A percentile compares a stretch with the other conserved stretches of the same genome.
These are phyloP conservation scores for Lagenaria siceraria DNA, from an alignment of 306 rosid genomes.

Conservation along the genomic window DNA sequence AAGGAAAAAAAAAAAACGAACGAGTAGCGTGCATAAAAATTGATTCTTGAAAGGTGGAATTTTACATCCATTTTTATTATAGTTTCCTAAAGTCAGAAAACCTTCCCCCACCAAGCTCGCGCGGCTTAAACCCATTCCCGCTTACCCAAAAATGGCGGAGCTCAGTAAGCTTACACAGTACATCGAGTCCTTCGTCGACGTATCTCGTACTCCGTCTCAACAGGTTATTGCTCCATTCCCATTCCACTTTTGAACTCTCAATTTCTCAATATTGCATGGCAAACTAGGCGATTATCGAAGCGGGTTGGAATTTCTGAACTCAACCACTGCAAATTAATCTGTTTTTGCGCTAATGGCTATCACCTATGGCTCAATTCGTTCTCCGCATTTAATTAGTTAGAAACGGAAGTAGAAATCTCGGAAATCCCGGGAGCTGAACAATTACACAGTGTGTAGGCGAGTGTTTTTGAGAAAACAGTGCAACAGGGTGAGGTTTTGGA, in stretches of 20 bases:
- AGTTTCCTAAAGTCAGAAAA: neutral
- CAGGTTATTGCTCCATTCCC: conserved; percentile 36
- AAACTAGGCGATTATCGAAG: neutral
- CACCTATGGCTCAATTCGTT: neutral
- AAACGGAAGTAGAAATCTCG: neutral
- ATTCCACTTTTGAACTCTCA: neutral
- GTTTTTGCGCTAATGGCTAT: neutral
- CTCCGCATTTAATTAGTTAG: neutral
- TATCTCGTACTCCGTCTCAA: conserved; percentile 41
- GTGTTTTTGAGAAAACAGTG: neutral
- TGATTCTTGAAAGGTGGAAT: neutral
- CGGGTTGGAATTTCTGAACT: neutral
- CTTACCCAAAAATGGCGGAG: conserved; percentile 38
- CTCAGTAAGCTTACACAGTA: conserved; percentile 31
- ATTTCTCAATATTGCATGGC: neutral
- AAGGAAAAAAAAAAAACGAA: neutral
- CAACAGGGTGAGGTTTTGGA: neutral
- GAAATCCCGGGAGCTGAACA: neutral
- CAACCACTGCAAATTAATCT: neutral
- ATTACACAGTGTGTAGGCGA: neutral
- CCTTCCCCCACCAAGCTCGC: neutral
- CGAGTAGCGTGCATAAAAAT: neutral
- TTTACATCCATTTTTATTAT: neutral
- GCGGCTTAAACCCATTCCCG: conserved; percentile 8
- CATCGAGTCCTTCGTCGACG: conserved; percentile 66